Conservation (phyloP, 192 early-diverging fungal species). For the Backusella psychrophila region DNA sequence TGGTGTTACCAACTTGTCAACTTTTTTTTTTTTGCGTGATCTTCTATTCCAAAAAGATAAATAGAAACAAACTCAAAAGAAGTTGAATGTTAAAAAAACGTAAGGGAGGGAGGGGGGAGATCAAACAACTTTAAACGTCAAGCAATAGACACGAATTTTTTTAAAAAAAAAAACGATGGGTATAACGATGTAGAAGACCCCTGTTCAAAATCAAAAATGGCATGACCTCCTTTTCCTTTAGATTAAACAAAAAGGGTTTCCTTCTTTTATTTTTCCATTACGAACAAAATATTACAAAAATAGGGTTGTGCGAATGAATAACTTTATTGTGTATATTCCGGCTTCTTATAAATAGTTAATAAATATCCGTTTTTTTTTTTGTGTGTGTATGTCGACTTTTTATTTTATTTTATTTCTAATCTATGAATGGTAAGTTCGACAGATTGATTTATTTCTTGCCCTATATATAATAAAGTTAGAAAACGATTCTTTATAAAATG, state of each 20-base stretch:
- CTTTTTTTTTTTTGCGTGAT: background rate
- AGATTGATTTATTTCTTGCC: constrained; percentile 9
- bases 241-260: background rate
- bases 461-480: background rate
- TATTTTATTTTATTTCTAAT: background rate
- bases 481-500: too few relatives aligned
- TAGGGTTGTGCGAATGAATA: background rate
- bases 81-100: too few relatives aligned
- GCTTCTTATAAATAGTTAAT: background rate
- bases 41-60: too few relatives aligned
- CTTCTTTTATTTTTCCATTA: background rate
- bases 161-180: background rate
- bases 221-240: background rate
- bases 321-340: constrained; percentile 6
- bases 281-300: background rate
- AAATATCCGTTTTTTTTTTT: constrained; percentile 1
- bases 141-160: background rate
- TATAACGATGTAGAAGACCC: background rate
- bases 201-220: background rate
- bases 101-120: background rate
- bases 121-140: background rate
- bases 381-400: background rate
- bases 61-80: too few relatives aligned
- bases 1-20: background rate
- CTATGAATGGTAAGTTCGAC: background rate